Conservation (phyloP, 495 filamentous ascomycete species). For the Achaetomiella virescens region DNA sequence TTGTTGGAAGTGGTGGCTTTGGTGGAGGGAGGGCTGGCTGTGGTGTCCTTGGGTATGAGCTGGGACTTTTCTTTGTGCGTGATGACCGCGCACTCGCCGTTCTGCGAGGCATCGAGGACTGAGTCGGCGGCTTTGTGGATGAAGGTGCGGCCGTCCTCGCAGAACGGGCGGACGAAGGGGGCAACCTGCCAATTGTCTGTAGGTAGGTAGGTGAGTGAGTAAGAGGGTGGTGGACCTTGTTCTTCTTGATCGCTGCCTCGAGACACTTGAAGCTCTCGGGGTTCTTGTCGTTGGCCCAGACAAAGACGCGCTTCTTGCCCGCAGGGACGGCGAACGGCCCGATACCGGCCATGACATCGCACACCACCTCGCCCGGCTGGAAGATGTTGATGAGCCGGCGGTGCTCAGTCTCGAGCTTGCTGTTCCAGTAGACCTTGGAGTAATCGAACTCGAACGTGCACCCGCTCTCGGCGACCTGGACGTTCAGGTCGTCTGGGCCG, state of each 20-base stretch:
- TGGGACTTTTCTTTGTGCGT: conserved; percentile 26
- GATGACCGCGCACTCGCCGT: conserved; percentile 41
- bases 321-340: conserved; percentile 93
- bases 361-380: conserved; percentile 76
- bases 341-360: conserved; percentile 96
- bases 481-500: conserved; percentile 71
- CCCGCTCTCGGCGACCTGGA: conserved; percentile 59
- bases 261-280: conserved; percentile 75
- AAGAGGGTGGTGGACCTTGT: conserved; percentile 55
- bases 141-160: conserved; percentile 73
- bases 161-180: conserved; percentile 69
- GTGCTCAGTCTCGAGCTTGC: conserved; percentile 81
- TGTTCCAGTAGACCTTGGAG: conserved; percentile 96
- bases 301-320: conserved; percentile 82
- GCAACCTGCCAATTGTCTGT: conserved; percentile 43
- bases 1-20: conserved; percentile 9
- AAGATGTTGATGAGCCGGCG: conserved; percentile 72
- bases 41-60: background rate
- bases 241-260: conserved; percentile 59
- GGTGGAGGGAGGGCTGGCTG: background rate
- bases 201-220: background rate
- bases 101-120: conserved; percentile 50
- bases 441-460: conserved; percentile 69
- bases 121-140: conserved; percentile 60
- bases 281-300: conserved; percentile 96